phyloP scores from a whole-genome alignment of 2,329 filamentous ascomycete genomes.

The Colletotrichum paranaense region DNA sequence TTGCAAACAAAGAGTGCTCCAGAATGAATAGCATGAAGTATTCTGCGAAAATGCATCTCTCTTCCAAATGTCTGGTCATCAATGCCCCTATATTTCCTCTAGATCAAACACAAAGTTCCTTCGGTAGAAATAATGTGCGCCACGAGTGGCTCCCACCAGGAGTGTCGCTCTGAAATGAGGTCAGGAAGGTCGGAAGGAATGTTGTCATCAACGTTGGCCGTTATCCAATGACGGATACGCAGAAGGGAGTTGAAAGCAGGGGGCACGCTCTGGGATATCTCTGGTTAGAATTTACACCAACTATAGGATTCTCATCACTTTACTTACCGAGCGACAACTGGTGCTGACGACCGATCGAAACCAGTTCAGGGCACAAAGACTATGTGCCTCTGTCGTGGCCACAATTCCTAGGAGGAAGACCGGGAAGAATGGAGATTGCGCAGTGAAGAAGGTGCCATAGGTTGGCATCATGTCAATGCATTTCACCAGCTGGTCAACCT shows the following conservation, averaged over 20 bases:
- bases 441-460: constrained; percentile 52
- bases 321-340: constrained; percentile 53
- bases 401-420: constrained; percentile 54
- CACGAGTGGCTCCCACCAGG: constrained; percentile 56
- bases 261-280: constrained; percentile 49
- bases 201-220: constrained; percentile 38
- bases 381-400: constrained; percentile 44
- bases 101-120: constrained; percentile 53
- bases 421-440: constrained; percentile 54
- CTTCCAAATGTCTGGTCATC: background rate
- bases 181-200: constrained; percentile 35
- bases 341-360: constrained; percentile 50
- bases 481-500: constrained; percentile 46
- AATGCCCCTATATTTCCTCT: constrained; percentile 15
- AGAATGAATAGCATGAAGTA: background rate
- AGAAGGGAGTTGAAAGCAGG: constrained; percentile 48
- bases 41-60: background rate
- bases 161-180: constrained; percentile 43
- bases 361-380: constrained; percentile 45
- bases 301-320: constrained; percentile 8
- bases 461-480: constrained; percentile 55
- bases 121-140: constrained; percentile 44
- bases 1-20: background rate
- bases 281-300: background rate
- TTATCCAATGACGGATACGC: constrained; percentile 50